A percentile compares a stretch with the other conserved stretches of the same genome.
phyloP scores from a whole-genome alignment of 2,329 filamentous ascomycete species.

The Pseudogymnoascus sp. region DNA sequence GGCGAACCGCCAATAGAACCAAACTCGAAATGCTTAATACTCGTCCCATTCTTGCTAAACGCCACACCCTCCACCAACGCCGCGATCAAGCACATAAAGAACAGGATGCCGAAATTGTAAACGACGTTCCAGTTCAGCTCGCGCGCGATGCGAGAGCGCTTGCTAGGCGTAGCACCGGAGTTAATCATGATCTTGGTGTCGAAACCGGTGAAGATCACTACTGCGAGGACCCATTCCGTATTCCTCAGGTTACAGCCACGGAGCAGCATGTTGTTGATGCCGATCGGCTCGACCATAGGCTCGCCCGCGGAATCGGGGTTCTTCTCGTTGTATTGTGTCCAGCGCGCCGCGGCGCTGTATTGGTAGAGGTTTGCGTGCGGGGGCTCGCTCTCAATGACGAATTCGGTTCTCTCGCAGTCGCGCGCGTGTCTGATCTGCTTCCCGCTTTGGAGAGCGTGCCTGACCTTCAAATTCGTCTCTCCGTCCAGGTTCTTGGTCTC shows the following conservation, averaged over 20 bases:
- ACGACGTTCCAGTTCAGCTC: constrained; percentile 97
- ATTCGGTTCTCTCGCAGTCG: constrained; percentile 85
- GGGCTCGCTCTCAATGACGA: constrained; percentile 82
- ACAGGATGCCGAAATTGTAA: constrained; percentile 87
- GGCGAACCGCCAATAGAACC: constrained; percentile 71
- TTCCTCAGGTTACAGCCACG: constrained; percentile 91
- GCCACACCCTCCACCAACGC: constrained; percentile 78
- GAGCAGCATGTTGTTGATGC: constrained; percentile 89
- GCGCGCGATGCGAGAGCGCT: constrained; percentile 81
- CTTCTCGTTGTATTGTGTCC: constrained; percentile 65
- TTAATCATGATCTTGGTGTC: constrained; percentile 99
- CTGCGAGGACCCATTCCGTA: constrained; percentile 88
- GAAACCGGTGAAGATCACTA: constrained; percentile 88
- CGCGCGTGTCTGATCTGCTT: constrained; percentile 76
- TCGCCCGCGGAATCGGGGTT: constrained; percentile 54
- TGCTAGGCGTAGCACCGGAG: constrained; percentile 87
- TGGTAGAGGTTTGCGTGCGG: constrained; percentile 93
- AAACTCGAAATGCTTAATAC: constrained; percentile 74
- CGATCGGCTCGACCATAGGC: constrained; percentile 88
- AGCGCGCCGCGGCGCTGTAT: constrained; percentile 83
- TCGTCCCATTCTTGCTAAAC: constrained; percentile 68
- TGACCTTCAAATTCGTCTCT: constrained; percentile 94
- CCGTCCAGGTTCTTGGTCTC: constrained; percentile 98
- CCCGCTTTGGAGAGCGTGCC: constrained; percentile 80
- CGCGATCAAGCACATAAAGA: constrained; percentile 79